A percentile compares a stretch with the other conserved stretches of the same genome.
Evolutionary conservation across 257 asterid genomes (phyloP).

Genomic region (Nicotiana undulata): DNA sequence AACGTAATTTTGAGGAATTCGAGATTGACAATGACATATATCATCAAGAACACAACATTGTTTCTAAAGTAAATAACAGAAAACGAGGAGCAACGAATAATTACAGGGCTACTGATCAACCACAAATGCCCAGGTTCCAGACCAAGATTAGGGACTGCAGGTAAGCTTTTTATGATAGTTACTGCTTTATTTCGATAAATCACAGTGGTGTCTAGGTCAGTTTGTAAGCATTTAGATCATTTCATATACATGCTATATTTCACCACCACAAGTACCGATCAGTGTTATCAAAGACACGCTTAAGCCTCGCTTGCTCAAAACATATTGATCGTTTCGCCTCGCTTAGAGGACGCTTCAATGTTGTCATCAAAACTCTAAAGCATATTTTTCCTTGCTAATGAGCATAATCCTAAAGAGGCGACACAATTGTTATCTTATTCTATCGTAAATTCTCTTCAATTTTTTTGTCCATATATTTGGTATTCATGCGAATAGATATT

Average conservation of each 20-base stretch:
- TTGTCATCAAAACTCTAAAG: no score
- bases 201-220: not conserved
- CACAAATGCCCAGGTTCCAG: constrained; percentile 10
- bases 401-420: no score
- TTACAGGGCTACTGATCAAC: not conserved
- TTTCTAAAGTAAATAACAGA: not conserved
- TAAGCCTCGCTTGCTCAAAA: no score
- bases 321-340: no score
- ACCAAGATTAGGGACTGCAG: constrained; percentile 22
- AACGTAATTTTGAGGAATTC: not conserved
- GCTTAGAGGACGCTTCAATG: no score
- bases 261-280: no score
- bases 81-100: constrained; percentile 5
- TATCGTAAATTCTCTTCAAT: no score
- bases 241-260: not conserved
- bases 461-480: no score
- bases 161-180: constrained; percentile 2
- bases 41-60: not conserved
- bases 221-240: not conserved
- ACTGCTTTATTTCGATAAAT: not conserved
- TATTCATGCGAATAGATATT: no score
- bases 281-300: no score
- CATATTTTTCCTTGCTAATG: no score
- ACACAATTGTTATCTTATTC: no score
- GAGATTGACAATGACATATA: not conserved